phyloP scores from a whole-genome alignment of 1,284 basidiomycete genomes.

The Singerocomus rubriflavus region DNA sequence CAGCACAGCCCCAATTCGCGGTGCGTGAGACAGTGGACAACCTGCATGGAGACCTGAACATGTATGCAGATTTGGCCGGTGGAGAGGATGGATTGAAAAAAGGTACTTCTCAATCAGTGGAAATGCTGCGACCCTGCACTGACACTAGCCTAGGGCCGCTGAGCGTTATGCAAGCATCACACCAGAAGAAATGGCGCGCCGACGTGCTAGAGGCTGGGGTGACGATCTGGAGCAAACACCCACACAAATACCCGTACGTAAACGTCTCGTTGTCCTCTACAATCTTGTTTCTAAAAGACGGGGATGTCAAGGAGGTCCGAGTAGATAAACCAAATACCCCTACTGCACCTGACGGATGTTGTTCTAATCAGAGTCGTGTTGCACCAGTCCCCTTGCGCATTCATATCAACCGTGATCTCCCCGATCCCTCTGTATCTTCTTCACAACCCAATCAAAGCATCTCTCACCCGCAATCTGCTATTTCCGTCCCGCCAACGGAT shows the following conservation, averaged over 20 bases:
- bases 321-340: constrained; percentile 5
- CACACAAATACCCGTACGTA: constrained; percentile 15
- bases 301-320: constrained; percentile 16
- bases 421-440: constrained; percentile 12
- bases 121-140: constrained; percentile 4
- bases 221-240: constrained; percentile 26
- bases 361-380: constrained; percentile 7
- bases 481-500: constrained; percentile 10
- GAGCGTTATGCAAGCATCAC: constrained; percentile 69
- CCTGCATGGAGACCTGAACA: constrained; percentile 4
- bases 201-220: constrained; percentile 69
- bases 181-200: constrained; percentile 52
- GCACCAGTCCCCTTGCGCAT: constrained; percentile 21
- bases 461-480: constrained; percentile 12
- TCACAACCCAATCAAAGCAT: constrained; percentile 13
- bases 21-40: constrained; percentile 32
- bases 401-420: constrained; percentile 23
- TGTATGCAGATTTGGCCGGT: constrained; percentile 65
- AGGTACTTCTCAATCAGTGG: constrained; percentile 41
- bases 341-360: background rate
- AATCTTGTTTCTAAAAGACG: constrained; percentile 8
- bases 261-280: background rate
- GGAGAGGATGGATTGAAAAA: constrained; percentile 84
- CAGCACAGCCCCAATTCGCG: constrained; percentile 77
- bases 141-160: constrained; percentile 55